phyloP scores from a whole-genome alignment of 257 asterid genomes.

The Marsdenia floribunda region DNA sequence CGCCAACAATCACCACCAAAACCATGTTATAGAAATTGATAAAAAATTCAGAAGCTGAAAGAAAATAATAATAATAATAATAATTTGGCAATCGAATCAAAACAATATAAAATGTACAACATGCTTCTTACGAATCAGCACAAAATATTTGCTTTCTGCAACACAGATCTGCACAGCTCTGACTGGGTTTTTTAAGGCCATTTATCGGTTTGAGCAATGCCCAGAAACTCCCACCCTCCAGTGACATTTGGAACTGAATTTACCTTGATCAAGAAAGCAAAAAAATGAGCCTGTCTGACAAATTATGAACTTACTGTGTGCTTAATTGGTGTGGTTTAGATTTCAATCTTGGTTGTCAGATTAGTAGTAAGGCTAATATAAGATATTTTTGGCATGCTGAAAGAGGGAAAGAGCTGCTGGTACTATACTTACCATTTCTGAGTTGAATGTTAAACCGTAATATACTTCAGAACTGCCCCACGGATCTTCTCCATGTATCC shows the following conservation, averaged over 20 bases:
- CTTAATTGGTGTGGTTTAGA: not conserved
- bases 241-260: not conserved
- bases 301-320: not conserved
- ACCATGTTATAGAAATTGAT: not conserved
- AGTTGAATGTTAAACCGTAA: slow-evolving; percentile 45
- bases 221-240: not conserved
- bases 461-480: slow-evolving; percentile 66
- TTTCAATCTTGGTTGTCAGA: not conserved
- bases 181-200: not conserved
- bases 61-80: not conserved
- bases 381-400: not conserved
- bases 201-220: not conserved
- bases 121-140: not conserved
- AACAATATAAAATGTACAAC: not conserved
- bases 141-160: not conserved
- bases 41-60: not conserved
- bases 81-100: not conserved
- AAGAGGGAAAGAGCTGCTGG: not conserved
- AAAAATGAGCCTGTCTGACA: not conserved
- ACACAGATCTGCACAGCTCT: not conserved
- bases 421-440: not conserved
- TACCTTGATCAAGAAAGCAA: not conserved
- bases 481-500: slow-evolving; percentile 86
- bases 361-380: not conserved
- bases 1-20: not conserved